Conservation (phyloP, 352 stramenopile genomes). For the Phytophthora aleatoria region DNA sequence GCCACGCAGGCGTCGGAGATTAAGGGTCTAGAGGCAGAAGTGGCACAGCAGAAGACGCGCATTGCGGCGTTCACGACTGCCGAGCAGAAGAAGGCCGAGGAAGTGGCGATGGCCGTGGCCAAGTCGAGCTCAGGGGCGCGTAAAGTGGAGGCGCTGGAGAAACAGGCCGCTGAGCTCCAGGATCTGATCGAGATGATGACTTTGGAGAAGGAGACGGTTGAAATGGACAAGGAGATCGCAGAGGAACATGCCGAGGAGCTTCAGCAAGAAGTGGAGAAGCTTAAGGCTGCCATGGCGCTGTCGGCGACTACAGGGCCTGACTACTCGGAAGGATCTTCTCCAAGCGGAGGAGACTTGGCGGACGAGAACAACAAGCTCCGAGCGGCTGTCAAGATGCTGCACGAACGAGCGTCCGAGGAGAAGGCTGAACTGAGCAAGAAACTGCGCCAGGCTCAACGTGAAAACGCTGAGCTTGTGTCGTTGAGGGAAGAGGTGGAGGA, state of each 20-base stretch:
- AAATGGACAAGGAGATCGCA: conserved; percentile 90
- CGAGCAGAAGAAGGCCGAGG: conserved; percentile 82
- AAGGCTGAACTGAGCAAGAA: conserved; percentile 86
- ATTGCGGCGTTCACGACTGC: conserved; percentile 66
- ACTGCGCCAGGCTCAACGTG: conserved; percentile 71
- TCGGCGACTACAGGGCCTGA: conserved; percentile 48
- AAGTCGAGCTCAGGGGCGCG: conserved; percentile 71
- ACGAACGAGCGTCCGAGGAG: conserved; percentile 78
- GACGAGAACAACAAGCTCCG: conserved; percentile 89
- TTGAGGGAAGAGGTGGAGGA: conserved; percentile 78
- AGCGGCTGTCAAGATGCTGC: conserved; percentile 78
- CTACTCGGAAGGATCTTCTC: conserved; percentile 30
- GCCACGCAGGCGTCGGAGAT: conserved; percentile 63
- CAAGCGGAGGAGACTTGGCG: conserved; percentile 45
- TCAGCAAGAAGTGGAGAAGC: conserved; percentile 70
- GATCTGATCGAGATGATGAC: conserved; percentile 87
- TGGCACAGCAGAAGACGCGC: conserved; percentile 70
- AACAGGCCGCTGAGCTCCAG: conserved; percentile 72
- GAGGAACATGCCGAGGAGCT: conserved; percentile 83
- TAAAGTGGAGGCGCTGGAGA: conserved; percentile 71
- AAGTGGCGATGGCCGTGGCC: conserved; percentile 70
- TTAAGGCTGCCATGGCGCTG: conserved; percentile 69
- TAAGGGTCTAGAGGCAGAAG: conserved; percentile 65
- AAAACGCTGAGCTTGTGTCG: conserved; percentile 67
- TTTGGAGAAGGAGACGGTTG: conserved; percentile 87